These are phyloP conservation scores for Metarhizium guizhouense DNA, from an alignment of 2,329 filamentous ascomycete species.

Conservation along the genomic window DNA sequence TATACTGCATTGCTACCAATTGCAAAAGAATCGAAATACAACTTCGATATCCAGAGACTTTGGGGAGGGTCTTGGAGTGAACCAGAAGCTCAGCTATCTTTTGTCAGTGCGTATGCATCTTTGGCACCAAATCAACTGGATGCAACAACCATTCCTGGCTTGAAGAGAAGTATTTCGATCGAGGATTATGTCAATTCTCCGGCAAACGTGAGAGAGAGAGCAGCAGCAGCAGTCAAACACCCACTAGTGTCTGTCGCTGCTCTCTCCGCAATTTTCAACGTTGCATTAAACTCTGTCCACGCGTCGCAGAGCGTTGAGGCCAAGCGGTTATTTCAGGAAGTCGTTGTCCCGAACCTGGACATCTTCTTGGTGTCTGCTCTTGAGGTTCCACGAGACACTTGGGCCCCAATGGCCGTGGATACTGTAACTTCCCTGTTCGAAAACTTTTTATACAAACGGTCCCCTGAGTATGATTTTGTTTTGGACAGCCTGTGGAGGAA, in stretches of 20 bases:
- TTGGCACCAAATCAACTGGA: conserved; percentile 69
- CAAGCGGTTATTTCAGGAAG: conserved; percentile 56
- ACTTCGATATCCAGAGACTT: conserved; percentile 74
- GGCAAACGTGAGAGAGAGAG: conserved; percentile 41
- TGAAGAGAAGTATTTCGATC: conserved; percentile 67
- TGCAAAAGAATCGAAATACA: conserved; percentile 40
- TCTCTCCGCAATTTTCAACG: conserved; percentile 58
- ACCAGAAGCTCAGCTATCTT: conserved; percentile 83
- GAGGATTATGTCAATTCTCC: conserved; percentile 44
- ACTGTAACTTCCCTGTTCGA: conserved; percentile 71
- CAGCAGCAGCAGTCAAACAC: conserved; percentile 62
- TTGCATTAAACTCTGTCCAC: conserved; percentile 51
- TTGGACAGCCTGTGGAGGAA: conserved; percentile 88
- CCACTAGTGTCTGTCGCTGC: conserved; percentile 85
- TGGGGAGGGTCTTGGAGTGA: conserved; percentile 90
- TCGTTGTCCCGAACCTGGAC: conserved; percentile 64
- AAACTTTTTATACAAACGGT: conserved; percentile 71
- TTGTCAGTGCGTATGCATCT: conserved; percentile 78
- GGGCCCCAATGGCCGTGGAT: conserved; percentile 65
- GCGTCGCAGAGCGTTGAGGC: conserved; percentile 56
- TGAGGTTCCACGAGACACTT: conserved; percentile 62
- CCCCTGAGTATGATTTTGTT: conserved; percentile 76
- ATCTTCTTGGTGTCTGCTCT: conserved; percentile 73
- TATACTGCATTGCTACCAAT: conserved; percentile 72
- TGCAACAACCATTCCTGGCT: conserved; percentile 71